Base-by-base conservation (phyloP, 1,284 basidiomycete genomes). In the Gymnopus androsaceus region DNA sequence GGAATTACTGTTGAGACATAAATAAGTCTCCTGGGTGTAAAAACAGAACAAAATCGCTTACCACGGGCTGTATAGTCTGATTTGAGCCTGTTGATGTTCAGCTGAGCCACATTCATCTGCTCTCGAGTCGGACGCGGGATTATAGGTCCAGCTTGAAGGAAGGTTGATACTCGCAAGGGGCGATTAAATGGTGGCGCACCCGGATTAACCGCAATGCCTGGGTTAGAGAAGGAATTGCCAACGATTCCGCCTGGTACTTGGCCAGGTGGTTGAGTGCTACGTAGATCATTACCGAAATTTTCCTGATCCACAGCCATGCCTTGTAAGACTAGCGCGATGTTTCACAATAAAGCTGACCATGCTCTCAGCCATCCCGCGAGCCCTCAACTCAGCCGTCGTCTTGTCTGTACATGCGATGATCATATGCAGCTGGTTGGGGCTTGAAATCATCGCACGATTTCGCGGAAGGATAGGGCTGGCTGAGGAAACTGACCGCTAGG, bases 341-440 rank as follows among this genome's bases (percentile, higher is more conserved):
- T 61, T 61, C 59, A 90, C 88, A 38, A 91, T 78, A 55, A 81
- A 74, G 30, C 68, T 57, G 53, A 90, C 84, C 50, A 83, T 66
- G 36, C 74, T 60, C 14, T 83, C 80, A 1, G 73, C 69, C n/a
- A 87, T 66, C 25, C 75, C 76, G 46, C 73, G 75, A 3, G 72
- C 69, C 19, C 80, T 81, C 59, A 91, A 75, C 30, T 88, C 82
- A 6, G 74, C 70, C 1, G 69, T 72, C 9, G 77, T 71, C 36
- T 74, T 63, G 48, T 78, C 66, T 9, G 81, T 76, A 60, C 75
- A 79, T 6, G 64, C 62, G 30, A 82, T 61, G 12, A 83, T 64
- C 53, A 75, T 65, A 60, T 73, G 68, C 63, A 82, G 66, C 59
- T 76, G 68, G 15, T 66, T 59, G 1, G 72, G 66, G 33, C 66